These are phyloP conservation scores for Solanum hybrid DNA, from an alignment of 305 asterid species.

Conservation along the genomic window DNA sequence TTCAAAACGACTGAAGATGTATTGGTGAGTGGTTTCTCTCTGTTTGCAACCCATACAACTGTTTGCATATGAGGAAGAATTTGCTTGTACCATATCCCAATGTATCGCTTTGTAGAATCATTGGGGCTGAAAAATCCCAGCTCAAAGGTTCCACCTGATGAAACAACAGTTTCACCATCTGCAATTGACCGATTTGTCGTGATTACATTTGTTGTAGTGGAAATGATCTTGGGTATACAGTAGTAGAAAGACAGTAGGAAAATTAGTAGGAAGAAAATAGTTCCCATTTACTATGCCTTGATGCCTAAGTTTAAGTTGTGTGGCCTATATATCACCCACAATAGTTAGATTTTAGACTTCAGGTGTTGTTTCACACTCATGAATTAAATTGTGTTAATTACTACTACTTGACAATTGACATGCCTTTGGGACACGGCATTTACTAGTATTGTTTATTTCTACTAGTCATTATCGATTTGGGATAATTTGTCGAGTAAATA, in stretches of 20 bases:
- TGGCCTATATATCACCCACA: not conserved
- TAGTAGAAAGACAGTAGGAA: not conserved
- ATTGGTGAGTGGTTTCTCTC: not conserved
- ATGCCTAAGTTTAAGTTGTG: not conserved
- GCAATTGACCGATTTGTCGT: not conserved
- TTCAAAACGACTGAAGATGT: not conserved
- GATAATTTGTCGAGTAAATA: not conserved
- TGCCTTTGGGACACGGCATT: not conserved
- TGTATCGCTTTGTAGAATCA: not conserved
- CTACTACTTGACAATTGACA: not conserved
- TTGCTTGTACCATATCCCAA: slow-evolving; percentile 8
- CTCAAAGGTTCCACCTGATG: not conserved
- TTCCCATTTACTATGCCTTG: not conserved
- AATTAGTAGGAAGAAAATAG: not conserved
- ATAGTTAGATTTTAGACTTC: not conserved
- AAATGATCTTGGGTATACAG: not conserved
- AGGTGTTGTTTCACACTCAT: not conserved
- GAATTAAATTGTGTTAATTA: not conserved
- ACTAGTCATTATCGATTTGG: not conserved
- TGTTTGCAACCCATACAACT: not conserved
- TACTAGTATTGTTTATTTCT: not conserved
- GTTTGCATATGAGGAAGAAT: not conserved
- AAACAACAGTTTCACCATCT: not conserved
- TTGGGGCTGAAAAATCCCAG: slow-evolving; percentile 10
- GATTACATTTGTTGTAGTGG: not conserved